Conservation (phyloP, 2,329 filamentous ascomycete species). For the Sarocladium kiliense region DNA sequence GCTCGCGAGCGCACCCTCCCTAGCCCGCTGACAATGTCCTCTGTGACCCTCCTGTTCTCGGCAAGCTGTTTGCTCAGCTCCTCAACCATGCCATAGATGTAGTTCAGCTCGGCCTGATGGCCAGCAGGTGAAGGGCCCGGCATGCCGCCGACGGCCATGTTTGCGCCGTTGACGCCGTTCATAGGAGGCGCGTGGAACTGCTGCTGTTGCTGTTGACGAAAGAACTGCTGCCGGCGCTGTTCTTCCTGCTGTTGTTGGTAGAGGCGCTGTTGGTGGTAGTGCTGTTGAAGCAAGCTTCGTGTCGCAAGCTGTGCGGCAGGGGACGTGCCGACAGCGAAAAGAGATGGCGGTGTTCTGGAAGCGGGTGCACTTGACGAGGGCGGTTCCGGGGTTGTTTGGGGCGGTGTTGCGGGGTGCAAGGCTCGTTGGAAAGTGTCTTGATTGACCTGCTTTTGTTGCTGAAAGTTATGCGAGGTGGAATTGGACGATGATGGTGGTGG, state of each 20-base stretch:
- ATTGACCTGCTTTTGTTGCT: too few species aligned
- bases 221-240: not conserved
- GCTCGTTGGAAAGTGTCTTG: too few species aligned
- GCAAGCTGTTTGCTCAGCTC: conserved; percentile 59
- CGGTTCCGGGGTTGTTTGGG: not conserved
- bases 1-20: conserved; percentile 56
- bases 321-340: not conserved
- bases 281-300: not conserved
- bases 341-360: not conserved
- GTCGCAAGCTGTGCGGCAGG: conserved; percentile 1
- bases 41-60: conserved; percentile 56
- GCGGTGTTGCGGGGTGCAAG: not conserved
- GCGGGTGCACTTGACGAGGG: not conserved
- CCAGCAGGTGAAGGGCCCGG: conserved; percentile 59
- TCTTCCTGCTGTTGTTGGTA: not conserved
- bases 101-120: conserved; percentile 63
- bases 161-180: conserved; percentile 46
- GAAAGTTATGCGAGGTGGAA: too few species aligned
- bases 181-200: conserved; percentile 21
- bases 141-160: conserved; percentile 38
- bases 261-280: not conserved
- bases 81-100: conserved; percentile 64
- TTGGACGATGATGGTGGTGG: too few species aligned
- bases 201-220: not conserved
- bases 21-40: conserved; percentile 58